phyloP scores from a whole-genome alignment of 2,329 filamentous ascomycete species.

The Aaosphaeria pasadenensis region DNA sequence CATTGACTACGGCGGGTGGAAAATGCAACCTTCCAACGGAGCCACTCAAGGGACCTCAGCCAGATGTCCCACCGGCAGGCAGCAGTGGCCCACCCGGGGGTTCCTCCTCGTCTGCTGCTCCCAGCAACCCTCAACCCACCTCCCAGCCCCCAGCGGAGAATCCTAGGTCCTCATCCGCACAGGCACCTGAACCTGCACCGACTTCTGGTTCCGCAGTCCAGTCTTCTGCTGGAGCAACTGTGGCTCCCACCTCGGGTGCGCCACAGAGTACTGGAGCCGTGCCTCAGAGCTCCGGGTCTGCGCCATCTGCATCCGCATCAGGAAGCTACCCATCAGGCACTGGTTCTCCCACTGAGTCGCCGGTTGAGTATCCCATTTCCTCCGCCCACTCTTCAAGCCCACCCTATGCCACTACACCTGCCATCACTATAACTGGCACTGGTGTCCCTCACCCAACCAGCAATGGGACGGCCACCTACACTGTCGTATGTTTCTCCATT shows the following conservation, averaged over 20 bases:
- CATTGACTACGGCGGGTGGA: conserved; percentile 31
- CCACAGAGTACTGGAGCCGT: background rate
- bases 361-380: background rate
- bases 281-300: background rate
- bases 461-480: conserved; percentile 13
- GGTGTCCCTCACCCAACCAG: background rate
- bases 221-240: too few relatives aligned
- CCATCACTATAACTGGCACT: background rate
- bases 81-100: conserved; percentile 2
- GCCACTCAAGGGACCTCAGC: conserved; percentile 16
- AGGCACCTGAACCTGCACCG: background rate
- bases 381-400: background rate
- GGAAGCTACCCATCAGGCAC: background rate
- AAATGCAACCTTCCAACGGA: conserved; percentile 16
- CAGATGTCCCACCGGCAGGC: conserved; percentile 8
- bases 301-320: background rate
- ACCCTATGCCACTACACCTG: background rate
- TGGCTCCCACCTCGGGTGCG: conserved; percentile 2
- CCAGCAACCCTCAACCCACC: background rate
- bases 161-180: background rate
- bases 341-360: background rate
- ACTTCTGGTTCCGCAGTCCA: conserved; percentile 1
- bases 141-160: background rate
- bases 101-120: conserved; percentile 7
- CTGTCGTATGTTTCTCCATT: conserved; percentile 8